phyloP scores from a whole-genome alignment of 257 asterid species.

The Solanum pimpinellifolium region DNA sequence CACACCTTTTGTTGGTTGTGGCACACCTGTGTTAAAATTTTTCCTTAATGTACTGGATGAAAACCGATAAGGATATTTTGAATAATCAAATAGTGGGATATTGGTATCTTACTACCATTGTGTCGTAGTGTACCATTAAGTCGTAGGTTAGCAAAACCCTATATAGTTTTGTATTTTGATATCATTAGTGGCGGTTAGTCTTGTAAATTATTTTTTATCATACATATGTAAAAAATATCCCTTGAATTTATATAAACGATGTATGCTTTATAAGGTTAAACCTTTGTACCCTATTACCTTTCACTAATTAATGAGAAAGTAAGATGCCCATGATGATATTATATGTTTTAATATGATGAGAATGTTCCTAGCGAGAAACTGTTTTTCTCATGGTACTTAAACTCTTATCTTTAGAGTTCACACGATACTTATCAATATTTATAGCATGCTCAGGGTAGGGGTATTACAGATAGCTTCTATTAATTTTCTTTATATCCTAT shows the following conservation, averaged over 20 bases:
- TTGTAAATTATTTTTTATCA: not conserved
- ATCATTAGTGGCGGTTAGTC: not conserved
- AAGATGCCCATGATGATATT: not conserved
- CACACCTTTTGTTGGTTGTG: not conserved
- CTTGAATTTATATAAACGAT: not conserved
- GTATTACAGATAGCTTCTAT: not conserved
- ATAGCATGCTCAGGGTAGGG: not conserved
- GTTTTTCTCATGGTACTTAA: not conserved
- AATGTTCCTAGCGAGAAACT: not conserved
- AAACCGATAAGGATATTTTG: not conserved
- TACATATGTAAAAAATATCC: not conserved
- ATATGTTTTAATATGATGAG: not conserved
- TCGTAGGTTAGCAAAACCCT: not conserved
- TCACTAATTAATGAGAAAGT: not conserved
- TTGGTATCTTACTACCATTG: not conserved
- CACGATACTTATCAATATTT: not conserved
- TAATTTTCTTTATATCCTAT: not conserved
- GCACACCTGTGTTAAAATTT: not conserved
- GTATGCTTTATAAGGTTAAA: not conserved
- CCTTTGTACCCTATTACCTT: not conserved
- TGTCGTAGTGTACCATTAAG: not conserved
- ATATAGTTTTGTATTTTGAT: not conserved
- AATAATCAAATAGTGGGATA: not conserved
- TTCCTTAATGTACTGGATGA: not conserved
- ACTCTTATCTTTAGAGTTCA: not conserved